Percentiles rank a stretch among this genome's conserved stretches.
phyloP scores from a whole-genome alignment of 2,329 filamentous ascomycete genomes.

The Phialophora macrospora region DNA sequence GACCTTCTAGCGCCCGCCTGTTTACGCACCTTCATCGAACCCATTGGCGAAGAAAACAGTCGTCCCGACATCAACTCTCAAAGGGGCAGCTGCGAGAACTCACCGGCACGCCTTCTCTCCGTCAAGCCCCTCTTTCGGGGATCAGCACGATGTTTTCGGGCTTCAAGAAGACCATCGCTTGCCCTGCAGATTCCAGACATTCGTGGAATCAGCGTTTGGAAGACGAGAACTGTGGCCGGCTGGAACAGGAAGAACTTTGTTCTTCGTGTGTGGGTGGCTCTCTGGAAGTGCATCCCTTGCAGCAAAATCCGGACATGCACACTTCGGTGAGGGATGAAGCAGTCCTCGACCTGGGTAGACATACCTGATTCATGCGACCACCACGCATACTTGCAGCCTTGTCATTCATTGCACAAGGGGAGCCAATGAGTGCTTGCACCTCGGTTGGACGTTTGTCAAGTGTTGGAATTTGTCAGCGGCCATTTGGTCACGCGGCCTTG shows the following conservation, averaged over 20 bases:
- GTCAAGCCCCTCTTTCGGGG: conserved; percentile 8
- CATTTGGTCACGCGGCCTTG: not conserved
- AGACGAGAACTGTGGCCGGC: not conserved
- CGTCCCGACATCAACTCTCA: not conserved
- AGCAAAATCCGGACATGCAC: not conserved
- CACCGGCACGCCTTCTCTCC: not conserved
- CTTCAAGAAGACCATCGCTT: not conserved
- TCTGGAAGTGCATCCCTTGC: not conserved
- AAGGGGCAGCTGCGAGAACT: not conserved
- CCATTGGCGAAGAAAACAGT: not conserved
- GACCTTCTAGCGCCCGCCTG: conserved; percentile 2
- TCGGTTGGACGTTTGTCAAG: not conserved
- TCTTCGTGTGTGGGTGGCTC: not conserved
- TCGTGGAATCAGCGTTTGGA: not conserved
- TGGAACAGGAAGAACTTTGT: not conserved
- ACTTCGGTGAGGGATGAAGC: too few species aligned
- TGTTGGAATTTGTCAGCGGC: not conserved
- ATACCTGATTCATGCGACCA: not conserved
- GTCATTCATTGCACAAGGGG: not conserved
- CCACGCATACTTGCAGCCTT: not conserved
- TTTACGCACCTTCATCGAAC: not conserved
- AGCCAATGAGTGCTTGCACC: not conserved
- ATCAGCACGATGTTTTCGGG: conserved; percentile 6
- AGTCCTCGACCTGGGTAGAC: not conserved
- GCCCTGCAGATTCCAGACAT: not conserved